Conservation (phyloP, 305 asterid genomes). For the Solanum hybrid region DNA sequence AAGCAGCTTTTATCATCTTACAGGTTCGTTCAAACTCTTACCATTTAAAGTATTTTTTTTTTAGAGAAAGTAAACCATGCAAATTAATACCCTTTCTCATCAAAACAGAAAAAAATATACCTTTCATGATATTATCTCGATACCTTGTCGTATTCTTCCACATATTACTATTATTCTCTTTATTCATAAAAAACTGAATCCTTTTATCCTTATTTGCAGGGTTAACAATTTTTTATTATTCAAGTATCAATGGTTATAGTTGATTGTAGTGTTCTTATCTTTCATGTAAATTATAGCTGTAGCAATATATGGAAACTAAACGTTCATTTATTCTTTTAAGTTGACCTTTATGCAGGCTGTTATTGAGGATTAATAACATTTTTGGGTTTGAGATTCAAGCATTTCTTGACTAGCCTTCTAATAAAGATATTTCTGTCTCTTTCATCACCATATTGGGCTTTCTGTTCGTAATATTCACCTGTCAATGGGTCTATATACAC, state of each 20-base stretch:
- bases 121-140: background rate
- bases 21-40: constrained; percentile 42
- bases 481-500: background rate
- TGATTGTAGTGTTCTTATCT: background rate
- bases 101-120: background rate
- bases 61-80: background rate
- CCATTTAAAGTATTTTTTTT: background rate
- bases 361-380: background rate
- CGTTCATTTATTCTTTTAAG: background rate
- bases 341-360: background rate
- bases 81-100: background rate
- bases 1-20: constrained; percentile 66
- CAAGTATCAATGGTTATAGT: background rate
- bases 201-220: background rate
- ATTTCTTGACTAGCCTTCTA: background rate
- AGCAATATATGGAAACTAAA: background rate
- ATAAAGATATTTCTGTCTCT: background rate
- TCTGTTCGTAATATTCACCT: background rate
- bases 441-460: background rate
- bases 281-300: background rate
- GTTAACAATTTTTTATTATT: background rate
- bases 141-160: background rate
- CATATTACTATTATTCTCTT: background rate
- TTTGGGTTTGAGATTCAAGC: background rate
- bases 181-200: background rate